A percentile compares a stretch with the other conserved stretches of the same genome.
phyloP scores from a whole-genome alignment of 2,329 filamentous ascomycete genomes.

The Alternaria arbusti region DNA sequence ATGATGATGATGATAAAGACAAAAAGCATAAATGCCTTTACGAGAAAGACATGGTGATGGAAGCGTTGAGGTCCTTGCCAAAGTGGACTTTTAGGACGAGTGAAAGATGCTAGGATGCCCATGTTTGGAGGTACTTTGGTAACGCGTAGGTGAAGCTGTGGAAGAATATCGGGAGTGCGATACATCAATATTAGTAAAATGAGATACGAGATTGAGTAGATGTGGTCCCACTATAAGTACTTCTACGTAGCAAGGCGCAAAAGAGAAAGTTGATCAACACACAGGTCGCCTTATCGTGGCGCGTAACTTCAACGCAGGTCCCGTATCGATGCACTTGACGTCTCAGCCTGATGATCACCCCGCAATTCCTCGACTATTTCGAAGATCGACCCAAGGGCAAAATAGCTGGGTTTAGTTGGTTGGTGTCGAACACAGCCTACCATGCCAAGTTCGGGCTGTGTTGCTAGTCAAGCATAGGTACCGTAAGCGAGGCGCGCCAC shows the following conservation, averaged over 20 bases:
- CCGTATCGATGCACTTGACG: not conserved
- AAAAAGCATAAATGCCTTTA: conserved; percentile 3
- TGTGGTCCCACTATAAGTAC: not conserved
- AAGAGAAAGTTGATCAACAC: not conserved
- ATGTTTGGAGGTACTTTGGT: not conserved
- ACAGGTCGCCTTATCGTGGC: not conserved
- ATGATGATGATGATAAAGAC: not conserved
- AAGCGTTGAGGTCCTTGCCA: conserved; percentile 17
- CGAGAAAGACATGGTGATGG: conserved; percentile 14
- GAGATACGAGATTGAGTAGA: not conserved
- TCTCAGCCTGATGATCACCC: not conserved
- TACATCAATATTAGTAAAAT: not conserved
- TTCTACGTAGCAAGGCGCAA: not conserved
- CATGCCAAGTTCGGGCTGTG: not conserved
- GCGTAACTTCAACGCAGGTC: not conserved
- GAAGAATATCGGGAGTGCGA: not conserved
- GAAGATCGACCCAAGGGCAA: not conserved
- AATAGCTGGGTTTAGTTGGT: not conserved
- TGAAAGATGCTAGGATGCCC: conserved; percentile 7
- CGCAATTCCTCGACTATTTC: not conserved
- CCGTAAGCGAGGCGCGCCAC: not conserved
- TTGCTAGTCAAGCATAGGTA: not conserved
- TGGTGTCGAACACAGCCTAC: not conserved
- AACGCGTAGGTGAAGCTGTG: not conserved
- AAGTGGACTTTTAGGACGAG: conserved; percentile 3